Conservation (phyloP, 2,329 filamentous ascomycete species). For the Beauveria pseudobassiana region DNA sequence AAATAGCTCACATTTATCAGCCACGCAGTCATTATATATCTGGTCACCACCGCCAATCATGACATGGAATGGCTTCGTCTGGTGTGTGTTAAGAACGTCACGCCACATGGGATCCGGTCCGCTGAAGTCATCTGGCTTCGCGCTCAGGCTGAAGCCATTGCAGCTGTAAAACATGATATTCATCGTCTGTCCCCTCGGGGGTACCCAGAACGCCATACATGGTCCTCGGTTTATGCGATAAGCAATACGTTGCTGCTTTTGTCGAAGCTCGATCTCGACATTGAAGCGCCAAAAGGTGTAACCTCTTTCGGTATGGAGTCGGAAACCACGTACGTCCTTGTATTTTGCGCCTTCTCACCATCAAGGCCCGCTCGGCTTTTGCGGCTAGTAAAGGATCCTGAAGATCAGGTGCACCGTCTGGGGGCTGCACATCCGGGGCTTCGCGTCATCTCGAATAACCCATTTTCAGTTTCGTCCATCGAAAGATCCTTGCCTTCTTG, state of each 20-base stretch:
- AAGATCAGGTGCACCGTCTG: conserved; percentile 38
- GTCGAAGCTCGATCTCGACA: conserved; percentile 78
- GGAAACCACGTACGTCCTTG: conserved; percentile 73
- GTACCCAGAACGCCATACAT: conserved; percentile 89
- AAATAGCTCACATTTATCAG: conserved; percentile 68
- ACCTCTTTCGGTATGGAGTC: conserved; percentile 77
- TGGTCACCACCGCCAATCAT: conserved; percentile 98
- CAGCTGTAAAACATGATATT: conserved; percentile 99
- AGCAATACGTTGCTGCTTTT: conserved; percentile 75
- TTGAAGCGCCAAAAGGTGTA: conserved; percentile 98
- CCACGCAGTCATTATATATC: conserved; percentile 86
- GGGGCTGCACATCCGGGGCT: conserved; percentile 40
- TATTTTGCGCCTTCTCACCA: conserved; percentile 74
- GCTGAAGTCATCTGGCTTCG: conserved; percentile 71
- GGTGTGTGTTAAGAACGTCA: conserved; percentile 87
- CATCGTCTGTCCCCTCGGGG: conserved; percentile 76
- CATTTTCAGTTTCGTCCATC: conserved; percentile 68
- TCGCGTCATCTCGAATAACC: conserved; percentile 67
- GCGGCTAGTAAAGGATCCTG: conserved; percentile 46
- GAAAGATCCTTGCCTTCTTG: conserved; percentile 74
- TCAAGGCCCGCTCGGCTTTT: conserved; percentile 51
- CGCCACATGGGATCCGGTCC: conserved; percentile 96
- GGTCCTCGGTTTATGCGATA: conserved; percentile 94
- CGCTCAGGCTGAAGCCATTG: conserved; percentile 84
- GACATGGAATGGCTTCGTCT: conserved; percentile 87